Conservation (phyloP, 2,329 filamentous ascomycete species). For the Pseudovirgaria hyperparasitica region DNA sequence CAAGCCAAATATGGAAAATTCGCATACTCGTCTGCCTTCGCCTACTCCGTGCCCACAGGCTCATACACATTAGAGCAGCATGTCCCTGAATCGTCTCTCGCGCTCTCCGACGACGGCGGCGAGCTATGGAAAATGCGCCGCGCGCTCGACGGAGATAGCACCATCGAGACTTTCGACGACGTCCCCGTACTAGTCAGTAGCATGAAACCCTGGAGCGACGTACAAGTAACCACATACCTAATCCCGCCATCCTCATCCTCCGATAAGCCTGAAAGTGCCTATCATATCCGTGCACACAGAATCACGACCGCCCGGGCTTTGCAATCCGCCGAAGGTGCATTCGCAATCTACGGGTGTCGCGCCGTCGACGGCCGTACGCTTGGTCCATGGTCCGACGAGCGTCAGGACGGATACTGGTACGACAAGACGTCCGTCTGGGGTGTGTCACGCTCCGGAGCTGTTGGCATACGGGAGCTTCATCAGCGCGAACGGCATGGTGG, state of each 20-base stretch:
- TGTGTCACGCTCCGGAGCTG: conserved; percentile 36
- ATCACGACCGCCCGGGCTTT: conserved; percentile 48
- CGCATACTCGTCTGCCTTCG: conserved; percentile 64
- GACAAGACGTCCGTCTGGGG: conserved; percentile 26
- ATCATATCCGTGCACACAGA: conserved; percentile 55
- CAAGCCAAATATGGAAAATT: conserved; percentile 74
- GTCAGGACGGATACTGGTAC: conserved; percentile 26
- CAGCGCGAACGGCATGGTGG: conserved; percentile 39
- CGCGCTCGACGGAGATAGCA: conserved; percentile 47
- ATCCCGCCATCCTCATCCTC: conserved; percentile 47
- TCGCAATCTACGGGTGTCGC: conserved; percentile 53
- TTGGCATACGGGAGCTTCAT: conserved; percentile 36
- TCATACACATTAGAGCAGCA: conserved; percentile 66
- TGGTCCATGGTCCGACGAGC: conserved; percentile 23
- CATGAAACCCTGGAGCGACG: conserved; percentile 61
- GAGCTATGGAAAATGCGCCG: conserved; percentile 70
- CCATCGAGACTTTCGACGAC: conserved; percentile 43
- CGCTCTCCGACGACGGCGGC: conserved; percentile 63
- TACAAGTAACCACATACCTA: conserved; percentile 51
- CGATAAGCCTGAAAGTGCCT: conserved; percentile 46
- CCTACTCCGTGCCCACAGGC: conserved; percentile 65
- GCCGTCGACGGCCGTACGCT: conserved; percentile 46
- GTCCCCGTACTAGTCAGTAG: conserved; percentile 51
- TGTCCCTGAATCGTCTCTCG: conserved; percentile 62
- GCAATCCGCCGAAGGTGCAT: conserved; percentile 61